Conservation (phyloP, 2,329 filamentous ascomycete genomes). For the Fusarium nodosum region DNA sequence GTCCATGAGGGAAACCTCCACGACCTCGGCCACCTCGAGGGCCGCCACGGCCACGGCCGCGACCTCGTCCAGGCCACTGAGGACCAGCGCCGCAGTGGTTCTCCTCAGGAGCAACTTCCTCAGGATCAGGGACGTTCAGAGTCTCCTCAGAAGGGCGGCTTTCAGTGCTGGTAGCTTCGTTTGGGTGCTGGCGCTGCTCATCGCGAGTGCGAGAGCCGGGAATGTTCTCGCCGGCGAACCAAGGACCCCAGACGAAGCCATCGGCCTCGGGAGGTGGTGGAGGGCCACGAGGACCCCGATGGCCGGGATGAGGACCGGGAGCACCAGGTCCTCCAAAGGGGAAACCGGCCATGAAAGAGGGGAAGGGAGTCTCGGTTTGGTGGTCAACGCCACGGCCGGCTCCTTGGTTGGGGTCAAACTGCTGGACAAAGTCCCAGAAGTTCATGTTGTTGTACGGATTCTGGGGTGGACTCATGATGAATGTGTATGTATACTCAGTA, state of each 20-base stretch:
- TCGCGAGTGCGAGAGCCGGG: constrained; percentile 38
- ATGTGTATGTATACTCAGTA: not conserved
- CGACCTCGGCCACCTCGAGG: constrained; percentile 44
- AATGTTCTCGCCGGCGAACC: constrained; percentile 45
- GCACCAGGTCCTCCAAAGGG: constrained; percentile 51
- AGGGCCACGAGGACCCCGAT: constrained; percentile 31
- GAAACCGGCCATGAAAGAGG: constrained; percentile 52
- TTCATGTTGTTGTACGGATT: constrained; percentile 44
- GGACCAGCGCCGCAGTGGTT: constrained; percentile 44
- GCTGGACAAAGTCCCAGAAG: constrained; percentile 56
- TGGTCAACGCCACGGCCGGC: constrained; percentile 58
- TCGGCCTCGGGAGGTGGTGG: constrained; percentile 44
- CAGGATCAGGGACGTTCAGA: constrained; percentile 52
- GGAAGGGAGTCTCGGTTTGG: constrained; percentile 46
- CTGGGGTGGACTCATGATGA: constrained; percentile 45
- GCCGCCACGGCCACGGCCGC: constrained; percentile 42
- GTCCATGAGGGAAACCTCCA: constrained; percentile 40
- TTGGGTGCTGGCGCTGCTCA: constrained; percentile 43
- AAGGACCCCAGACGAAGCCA: constrained; percentile 47
- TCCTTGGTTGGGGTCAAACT: constrained; percentile 51
- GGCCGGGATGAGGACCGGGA: constrained; percentile 24
- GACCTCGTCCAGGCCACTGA: constrained; percentile 43
- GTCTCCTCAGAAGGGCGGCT: constrained; percentile 56
- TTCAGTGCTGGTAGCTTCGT: constrained; percentile 47
- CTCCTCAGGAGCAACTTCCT: constrained; percentile 53